Conservation (phyloP, 345 rosid genomes). For the Camelina laxa region DNA sequence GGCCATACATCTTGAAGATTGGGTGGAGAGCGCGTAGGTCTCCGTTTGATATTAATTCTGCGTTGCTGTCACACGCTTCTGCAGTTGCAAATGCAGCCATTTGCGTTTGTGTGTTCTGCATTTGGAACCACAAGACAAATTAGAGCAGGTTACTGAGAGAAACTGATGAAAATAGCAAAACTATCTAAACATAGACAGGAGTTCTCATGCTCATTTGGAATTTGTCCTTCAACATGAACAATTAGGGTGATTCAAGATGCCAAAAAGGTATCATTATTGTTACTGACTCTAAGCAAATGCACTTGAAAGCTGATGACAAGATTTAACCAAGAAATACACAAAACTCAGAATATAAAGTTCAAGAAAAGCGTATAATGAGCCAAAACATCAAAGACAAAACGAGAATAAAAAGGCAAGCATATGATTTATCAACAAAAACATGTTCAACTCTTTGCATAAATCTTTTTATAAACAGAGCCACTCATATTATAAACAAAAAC, state of each 20-base stretch:
- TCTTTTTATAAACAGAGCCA: too few species aligned
- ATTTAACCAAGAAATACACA: not conserved
- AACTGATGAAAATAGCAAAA: not conserved
- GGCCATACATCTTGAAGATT: conserved; percentile 75
- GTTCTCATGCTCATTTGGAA: not conserved
- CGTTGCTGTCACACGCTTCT: conserved; percentile 83
- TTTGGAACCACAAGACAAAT: not conserved
- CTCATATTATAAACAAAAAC: not conserved
- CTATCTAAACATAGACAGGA: conserved; percentile 1
- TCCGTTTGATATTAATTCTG: conserved; percentile 57
- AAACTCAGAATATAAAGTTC: not conserved
- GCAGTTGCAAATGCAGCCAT: conserved; percentile 78
- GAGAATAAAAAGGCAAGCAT: not conserved
- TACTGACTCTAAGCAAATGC: not conserved
- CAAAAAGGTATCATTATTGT: not conserved
- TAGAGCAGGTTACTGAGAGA: not conserved
- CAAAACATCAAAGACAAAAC: not conserved
- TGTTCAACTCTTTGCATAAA: not conserved
- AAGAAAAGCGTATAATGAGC: not conserved
- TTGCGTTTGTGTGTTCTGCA: conserved; percentile 40
- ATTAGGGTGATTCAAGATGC: not conserved
- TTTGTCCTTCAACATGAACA: not conserved
- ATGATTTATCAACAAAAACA: not conserved
- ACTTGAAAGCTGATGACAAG: not conserved
- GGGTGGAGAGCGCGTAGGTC: conserved; percentile 77